A percentile compares a stretch with the other conserved stretches of the same genome.
Evolutionary conservation across 495 filamentous ascomycete species (phyloP).

Genomic region (Penicillium samsonianum): DNA sequence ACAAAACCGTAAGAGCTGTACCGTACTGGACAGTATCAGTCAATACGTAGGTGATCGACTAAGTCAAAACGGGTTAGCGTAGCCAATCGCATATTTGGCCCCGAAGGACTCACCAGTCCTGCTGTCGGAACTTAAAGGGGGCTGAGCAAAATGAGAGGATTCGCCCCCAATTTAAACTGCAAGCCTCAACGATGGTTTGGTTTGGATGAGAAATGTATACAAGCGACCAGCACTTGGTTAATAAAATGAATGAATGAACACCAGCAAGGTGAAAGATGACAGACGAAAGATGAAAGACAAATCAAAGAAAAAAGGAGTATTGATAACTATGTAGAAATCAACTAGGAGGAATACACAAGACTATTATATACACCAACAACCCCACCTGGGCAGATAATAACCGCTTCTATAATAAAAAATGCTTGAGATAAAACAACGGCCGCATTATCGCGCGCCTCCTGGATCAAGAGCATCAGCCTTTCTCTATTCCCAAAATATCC

Average conservation of each 20-base stretch:
- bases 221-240: neutral
- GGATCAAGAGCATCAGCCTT: neutral
- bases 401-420: neutral
- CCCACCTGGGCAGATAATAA: neutral
- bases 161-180: neutral
- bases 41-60: neutral
- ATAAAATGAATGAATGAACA: neutral
- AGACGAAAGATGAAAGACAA: neutral
- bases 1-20: neutral
- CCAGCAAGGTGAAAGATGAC: neutral
- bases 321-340: too few relatives aligned
- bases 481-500: neutral
- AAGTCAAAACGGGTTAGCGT: neutral
- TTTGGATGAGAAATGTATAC: neutral
- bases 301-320: too few relatives aligned
- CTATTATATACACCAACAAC: neutral
- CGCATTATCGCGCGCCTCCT: neutral
- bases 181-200: neutral
- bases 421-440: neutral
- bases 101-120: slow-evolving; percentile 5
- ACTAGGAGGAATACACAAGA: neutral
- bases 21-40: neutral
- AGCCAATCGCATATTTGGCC: slow-evolving; percentile 4
- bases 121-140: neutral
- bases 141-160: neutral